These are phyloP conservation scores for Lunularia cruciata DNA, from an alignment of 225 moss, liverwort and hornwort genomes.

Conservation along the genomic window DNA sequence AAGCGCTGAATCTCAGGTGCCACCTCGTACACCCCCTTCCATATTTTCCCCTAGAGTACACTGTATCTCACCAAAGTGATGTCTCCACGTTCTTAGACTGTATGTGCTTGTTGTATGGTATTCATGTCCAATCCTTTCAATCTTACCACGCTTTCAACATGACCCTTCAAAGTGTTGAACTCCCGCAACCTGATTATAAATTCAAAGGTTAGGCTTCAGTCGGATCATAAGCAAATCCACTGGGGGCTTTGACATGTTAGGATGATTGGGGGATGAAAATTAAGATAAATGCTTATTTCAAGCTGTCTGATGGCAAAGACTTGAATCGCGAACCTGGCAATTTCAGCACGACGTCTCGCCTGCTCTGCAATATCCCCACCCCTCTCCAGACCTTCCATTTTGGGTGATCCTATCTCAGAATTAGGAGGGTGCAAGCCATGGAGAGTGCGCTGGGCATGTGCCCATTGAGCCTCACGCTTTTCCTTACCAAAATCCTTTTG, in stretches of 20 bases:
- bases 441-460: conserved; percentile 69
- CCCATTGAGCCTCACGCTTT: conserved; percentile 78
- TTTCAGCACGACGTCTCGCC: conserved; percentile 34
- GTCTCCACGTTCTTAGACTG: conserved; percentile 45
- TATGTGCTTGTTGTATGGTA: conserved; percentile 62
- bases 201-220: too few relatives aligned
- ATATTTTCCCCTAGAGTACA: too few relatives aligned
- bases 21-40: too few relatives aligned
- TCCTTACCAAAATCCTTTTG: conserved; percentile 79
- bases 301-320: too few relatives aligned
- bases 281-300: conserved; percentile 54
- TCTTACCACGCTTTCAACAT: conserved; percentile 70
- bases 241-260: too few relatives aligned
- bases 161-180: conserved; percentile 66
- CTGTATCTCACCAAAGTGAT: too few relatives aligned
- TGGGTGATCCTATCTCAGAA: conserved; percentile 21
- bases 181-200: conserved; percentile 71
- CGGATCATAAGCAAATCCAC: too few relatives aligned
- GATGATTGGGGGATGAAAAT: too few relatives aligned
- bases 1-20: too few relatives aligned
- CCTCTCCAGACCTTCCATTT: conserved; percentile 25
- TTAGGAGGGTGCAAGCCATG: conserved; percentile 74
- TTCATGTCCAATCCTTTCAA: conserved; percentile 62
- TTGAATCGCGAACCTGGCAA: conserved; percentile 25
- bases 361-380: conserved; percentile 23